These are phyloP conservation scores for Botryotinia narcissicola DNA, from an alignment of 2,329 filamentous ascomycete genomes.

Conservation along the genomic window DNA sequence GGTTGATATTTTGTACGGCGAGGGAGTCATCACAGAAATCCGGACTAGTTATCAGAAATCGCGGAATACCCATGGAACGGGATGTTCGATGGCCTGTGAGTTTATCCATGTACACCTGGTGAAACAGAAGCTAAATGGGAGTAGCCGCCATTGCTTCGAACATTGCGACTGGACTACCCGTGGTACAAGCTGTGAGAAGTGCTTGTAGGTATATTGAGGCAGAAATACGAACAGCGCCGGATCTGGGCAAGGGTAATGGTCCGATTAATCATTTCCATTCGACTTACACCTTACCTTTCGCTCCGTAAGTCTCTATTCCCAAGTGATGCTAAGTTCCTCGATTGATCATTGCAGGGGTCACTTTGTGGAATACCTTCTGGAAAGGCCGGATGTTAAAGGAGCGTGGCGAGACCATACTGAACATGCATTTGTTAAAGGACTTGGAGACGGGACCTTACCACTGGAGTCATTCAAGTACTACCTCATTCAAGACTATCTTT, in stretches of 20 bases:
- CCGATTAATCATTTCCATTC: constrained; percentile 81
- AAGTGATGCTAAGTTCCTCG: neutral
- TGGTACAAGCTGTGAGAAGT: constrained; percentile 60
- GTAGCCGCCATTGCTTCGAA: constrained; percentile 71
- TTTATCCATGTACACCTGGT: constrained; percentile 24
- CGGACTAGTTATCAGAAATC: constrained; percentile 70
- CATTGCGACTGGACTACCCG: constrained; percentile 56
- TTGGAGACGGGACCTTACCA: constrained; percentile 74
- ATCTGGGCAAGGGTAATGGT: constrained; percentile 61
- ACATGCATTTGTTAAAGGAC: constrained; percentile 75
- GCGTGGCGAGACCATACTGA: constrained; percentile 76
- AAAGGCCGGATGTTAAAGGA: constrained; percentile 67
- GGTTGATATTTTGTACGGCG: constrained; percentile 73
- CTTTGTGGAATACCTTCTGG: constrained; percentile 81
- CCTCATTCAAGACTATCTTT: constrained; percentile 89
- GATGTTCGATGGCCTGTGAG: constrained; percentile 86
- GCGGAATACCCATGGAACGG: constrained; percentile 88
- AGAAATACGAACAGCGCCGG: constrained; percentile 53
- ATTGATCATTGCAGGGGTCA: constrained; percentile 52
- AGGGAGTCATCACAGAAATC: constrained; percentile 56
- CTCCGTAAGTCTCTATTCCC: constrained; percentile 44
- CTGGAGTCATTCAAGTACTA: constrained; percentile 81
- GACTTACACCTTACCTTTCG: constrained; percentile 63
- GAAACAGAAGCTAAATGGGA: constrained; percentile 10
- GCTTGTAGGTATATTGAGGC: constrained; percentile 70